Base-by-base conservation (phyloP, 768 basidiomycete genomes). In the Psilocybe sp. region DNA sequence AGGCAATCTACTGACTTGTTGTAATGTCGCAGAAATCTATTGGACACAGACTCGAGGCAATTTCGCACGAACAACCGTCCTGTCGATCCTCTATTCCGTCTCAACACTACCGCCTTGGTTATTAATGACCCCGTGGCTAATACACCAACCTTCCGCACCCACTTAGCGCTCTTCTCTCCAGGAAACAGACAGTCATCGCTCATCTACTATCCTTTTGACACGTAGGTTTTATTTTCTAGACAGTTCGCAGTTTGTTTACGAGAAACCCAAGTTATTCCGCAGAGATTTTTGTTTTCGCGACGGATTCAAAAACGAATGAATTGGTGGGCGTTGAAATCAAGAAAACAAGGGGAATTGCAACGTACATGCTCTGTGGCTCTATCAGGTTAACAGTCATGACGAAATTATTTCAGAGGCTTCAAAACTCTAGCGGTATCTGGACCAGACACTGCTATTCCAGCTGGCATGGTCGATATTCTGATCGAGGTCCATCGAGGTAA, bases 191-290 rank as follows among this genome's bases (percentile, higher is more conserved):
- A 56, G 3, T 62, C 63, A 13, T 60, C 53, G 13, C 37, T 61
- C 33, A 47, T 62, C 15, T 61, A 54, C 44, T 60, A 61, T 28
- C 60, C 60, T 9, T 62, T 61, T 47, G 61, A 62, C 19, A 43
- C 43, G 61, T 62, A 32, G 34, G 60, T 52, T 4, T 12, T 33
- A 10, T 11, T 4, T 32, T 13, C 15, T 43, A 35, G 18, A 16
- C 11, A 23, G 11, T 31, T 13, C 13, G 18, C 31, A 31, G 10
- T 13, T 1, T 40, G 4, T n/a, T 20, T 5, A 38, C 11, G 13
- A 16, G 6, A 14, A 44, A 11, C 23, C 23, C 23, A 51, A 35
- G 16, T 36, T 62, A 64, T 31, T 53, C 61, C 1, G 49, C 61
- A 2, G 60, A 64, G 36, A 55, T 63, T 11, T 54, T 57, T 15